Percentiles rank a stretch among this genome's conserved stretches.
These are phyloP conservation scores for Obelidium mucronatum DNA, from an alignment of 192 early-diverging fungal genomes.

Conservation along the genomic window DNA sequence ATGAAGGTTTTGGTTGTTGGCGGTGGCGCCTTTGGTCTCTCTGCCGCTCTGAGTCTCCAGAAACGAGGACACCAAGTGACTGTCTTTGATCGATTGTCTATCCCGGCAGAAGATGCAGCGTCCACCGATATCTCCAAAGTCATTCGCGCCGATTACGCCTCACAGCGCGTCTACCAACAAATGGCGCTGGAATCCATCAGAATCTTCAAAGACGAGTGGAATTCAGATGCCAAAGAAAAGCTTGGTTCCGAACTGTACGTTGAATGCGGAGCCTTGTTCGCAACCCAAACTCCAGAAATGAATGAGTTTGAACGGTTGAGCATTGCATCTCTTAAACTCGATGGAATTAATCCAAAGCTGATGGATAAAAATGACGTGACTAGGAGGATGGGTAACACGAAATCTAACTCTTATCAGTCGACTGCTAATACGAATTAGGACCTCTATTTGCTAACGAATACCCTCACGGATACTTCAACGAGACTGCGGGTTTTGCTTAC, in stretches of 20 bases:
- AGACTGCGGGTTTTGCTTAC: slow-evolving; percentile 10
- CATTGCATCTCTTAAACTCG: not conserved
- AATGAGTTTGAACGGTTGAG: not conserved
- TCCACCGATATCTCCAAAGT: slow-evolving; percentile 52
- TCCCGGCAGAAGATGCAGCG: slow-evolving; percentile 42
- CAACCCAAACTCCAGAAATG: slow-evolving; percentile 10
- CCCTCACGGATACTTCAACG: slow-evolving; percentile 25
- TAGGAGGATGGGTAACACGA: not conserved
- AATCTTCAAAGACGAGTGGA: slow-evolving; percentile 32
- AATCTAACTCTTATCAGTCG: not conserved
- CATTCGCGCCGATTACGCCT: slow-evolving; percentile 45
- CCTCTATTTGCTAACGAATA: not conserved
- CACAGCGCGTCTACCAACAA: slow-evolving; percentile 32
- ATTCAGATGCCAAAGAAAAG: slow-evolving; percentile 14
- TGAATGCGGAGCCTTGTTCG: slow-evolving; percentile 40
- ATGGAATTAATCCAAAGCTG: not conserved
- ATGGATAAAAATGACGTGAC: not conserved
- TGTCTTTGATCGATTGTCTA: slow-evolving; percentile 21
- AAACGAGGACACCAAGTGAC: slow-evolving; percentile 19
- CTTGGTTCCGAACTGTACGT: slow-evolving; percentile 28
- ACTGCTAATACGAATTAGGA: not conserved
- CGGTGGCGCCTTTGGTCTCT: slow-evolving; percentile 51
- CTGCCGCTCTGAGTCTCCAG: slow-evolving; percentile 37
- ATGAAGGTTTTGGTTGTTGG: slow-evolving; percentile 36
- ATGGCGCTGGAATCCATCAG: slow-evolving; percentile 36